Percentiles rank a stretch among this genome's conserved stretches.
Conservation (phyloP, 2,329 filamentous ascomycete species). For the Phoma herbarum region DNA sequence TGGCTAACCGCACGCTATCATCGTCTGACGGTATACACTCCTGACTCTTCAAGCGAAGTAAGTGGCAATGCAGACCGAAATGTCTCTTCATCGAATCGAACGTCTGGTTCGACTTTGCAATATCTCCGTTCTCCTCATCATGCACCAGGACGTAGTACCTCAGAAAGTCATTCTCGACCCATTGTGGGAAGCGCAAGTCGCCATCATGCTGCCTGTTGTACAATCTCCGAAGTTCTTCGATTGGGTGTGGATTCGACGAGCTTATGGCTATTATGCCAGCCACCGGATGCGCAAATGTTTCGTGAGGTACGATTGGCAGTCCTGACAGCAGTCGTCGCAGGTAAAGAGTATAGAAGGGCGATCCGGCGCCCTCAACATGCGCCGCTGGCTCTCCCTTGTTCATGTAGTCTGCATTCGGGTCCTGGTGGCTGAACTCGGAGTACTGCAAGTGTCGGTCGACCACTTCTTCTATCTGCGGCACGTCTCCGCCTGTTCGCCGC, state of each 20-base stretch:
- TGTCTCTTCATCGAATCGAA: constrained; percentile 99
- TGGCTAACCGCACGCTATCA: constrained; percentile 82
- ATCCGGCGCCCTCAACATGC: constrained; percentile 56
- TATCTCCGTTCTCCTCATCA: constrained; percentile 94
- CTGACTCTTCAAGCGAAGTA: constrained; percentile 83
- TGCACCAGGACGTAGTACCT: constrained; percentile 97
- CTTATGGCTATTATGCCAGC: constrained; percentile 95
- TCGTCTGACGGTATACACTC: constrained; percentile 90
- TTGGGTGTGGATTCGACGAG: constrained; percentile 81
- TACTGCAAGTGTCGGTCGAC: constrained; percentile 81
- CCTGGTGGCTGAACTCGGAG: constrained; percentile 65
- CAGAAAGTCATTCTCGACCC: constrained; percentile 91
- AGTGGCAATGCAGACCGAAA: constrained; percentile 92
- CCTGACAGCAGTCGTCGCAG: constrained; percentile 83
- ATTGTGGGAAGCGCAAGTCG: constrained; percentile 75
- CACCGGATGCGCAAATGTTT: constrained; percentile 94
- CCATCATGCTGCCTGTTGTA: constrained; percentile 87
- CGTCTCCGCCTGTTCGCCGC: constrained; percentile 59
- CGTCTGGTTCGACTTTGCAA: constrained; percentile 83
- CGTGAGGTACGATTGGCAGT: constrained; percentile 79
- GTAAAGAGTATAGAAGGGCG: constrained; percentile 86
- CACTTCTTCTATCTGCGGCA: constrained; percentile 79
- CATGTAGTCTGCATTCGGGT: constrained; percentile 54
- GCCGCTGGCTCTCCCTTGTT: constrained; percentile 38
- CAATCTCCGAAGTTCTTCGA: constrained; percentile 83